Base-by-base conservation (phyloP, 1,139 yeast genomes). In the Taphrina pruni region DNA sequence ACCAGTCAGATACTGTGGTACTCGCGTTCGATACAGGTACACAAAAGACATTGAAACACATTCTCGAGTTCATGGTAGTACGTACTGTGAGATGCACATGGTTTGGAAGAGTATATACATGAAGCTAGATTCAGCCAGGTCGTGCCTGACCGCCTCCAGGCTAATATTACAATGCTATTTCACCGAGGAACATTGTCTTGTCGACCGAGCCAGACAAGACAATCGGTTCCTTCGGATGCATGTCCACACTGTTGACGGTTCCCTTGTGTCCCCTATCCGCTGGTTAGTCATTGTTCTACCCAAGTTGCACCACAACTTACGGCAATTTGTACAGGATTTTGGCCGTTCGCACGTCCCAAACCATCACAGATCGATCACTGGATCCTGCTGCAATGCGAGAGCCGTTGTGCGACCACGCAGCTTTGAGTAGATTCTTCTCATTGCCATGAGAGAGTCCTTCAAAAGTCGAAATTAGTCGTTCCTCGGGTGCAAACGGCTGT, bases 311-410 rank as follows among this genome's bases (percentile, higher is more conserved):
- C 4, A 45, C n/a, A 74, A 89, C 94, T 1, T 92, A 93, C 3
- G 81, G 79, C 14, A 83, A 77, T 73, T 86, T 87, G 62, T 81
- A 79, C 12, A 81, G 72, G 32, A 87, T 73, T 61, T 81, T 80
- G 66, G 86, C 79, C 0, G 87, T 79, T 3, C 81, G 80, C n/a
- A 83, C 78, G 71, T 87, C 88, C 92, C 94, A 89, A 2, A 83
- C 74, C 2, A 86, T 85, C 0, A 85, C 82, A 1, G 86, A 81
- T 5, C 83, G 80, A 75, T 88, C 93, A 48, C 85, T 85, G 0
- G 91, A 84, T 0, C 94, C 95, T 0, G 88, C 84, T 11, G 81
- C 78, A 3, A 87, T 78, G 26, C 78, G 69, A 76, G 76, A 38
- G 64, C 79, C 75, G 72, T 78, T 82, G 7, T 77, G 74, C 14